These are phyloP conservation scores for Plantago ovata DNA, from an alignment of 257 asterid species.

Conservation along the genomic window DNA sequence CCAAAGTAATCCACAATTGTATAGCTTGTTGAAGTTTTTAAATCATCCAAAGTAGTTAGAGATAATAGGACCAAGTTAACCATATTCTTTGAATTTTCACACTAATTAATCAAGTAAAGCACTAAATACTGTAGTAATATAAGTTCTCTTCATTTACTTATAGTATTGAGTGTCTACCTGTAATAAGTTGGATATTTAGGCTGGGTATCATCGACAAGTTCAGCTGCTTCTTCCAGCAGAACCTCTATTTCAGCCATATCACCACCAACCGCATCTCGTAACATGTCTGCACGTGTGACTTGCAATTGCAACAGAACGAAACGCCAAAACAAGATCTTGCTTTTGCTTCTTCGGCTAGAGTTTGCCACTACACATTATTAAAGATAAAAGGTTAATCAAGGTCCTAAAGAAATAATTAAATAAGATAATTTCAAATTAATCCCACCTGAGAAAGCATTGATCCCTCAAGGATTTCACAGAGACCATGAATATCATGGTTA, in stretches of 20 bases:
- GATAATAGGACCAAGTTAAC: too few species aligned
- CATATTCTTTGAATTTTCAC: neutral
- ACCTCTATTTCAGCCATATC: constrained; percentile 93
- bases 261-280: constrained; percentile 60
- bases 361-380: constrained; percentile 67
- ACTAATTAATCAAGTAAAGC: constrained; percentile 5
- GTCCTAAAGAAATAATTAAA: constrained; percentile 8
- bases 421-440: constrained; percentile 29
- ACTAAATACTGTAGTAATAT: neutral
- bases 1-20: neutral
- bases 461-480: constrained; percentile 81
- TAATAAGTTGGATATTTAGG: constrained; percentile 86
- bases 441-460: constrained; percentile 90
- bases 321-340: constrained; percentile 83
- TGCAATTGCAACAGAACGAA: constrained; percentile 80
- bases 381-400: constrained; percentile 26
- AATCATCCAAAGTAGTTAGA: too few species aligned
- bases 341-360: constrained; percentile 80
- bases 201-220: constrained; percentile 82
- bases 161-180: constrained; percentile 47
- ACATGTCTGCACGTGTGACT: constrained; percentile 61
- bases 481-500: constrained; percentile 57
- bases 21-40: neutral
- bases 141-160: too few species aligned
- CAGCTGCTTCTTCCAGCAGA: constrained; percentile 95